Conservation (phyloP, 805 yeast genomes). For the Cyberlindnera lachancei region DNA sequence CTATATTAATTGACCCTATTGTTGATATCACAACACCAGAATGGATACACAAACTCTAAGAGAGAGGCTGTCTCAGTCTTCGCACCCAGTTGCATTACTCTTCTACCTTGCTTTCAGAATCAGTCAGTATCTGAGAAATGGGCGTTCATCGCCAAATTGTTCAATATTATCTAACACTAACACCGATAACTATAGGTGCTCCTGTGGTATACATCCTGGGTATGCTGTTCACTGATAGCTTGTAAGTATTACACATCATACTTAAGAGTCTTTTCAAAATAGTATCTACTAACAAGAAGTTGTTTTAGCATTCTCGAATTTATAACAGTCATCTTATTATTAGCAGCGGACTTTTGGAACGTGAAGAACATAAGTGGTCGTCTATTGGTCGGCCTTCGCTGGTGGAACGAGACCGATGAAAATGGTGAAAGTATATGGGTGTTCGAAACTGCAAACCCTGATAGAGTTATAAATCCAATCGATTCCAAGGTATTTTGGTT, state of each 20-base stretch:
- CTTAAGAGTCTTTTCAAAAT: background rate
- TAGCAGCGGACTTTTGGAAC: constrained; percentile 92
- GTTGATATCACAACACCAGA: no score
- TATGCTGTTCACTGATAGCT: constrained; percentile 53
- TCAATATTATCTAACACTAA: no score
- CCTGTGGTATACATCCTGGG: constrained; percentile 66
- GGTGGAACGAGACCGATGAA: constrained; percentile 89
- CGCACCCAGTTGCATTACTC: constrained; percentile 75
- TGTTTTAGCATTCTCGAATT: constrained; percentile 54
- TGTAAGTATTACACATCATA: constrained; percentile 22
- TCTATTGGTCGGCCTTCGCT: constrained; percentile 79
- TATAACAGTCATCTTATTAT: constrained; percentile 64
- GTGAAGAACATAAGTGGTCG: constrained; percentile 89
- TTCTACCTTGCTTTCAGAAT: constrained; percentile 57
- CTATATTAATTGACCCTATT: no score
- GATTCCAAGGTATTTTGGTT: constrained; percentile 89
- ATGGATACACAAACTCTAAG: constrained; percentile 22
- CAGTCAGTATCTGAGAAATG: no score
- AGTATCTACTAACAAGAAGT: no score
- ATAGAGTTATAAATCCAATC: constrained; percentile 73
- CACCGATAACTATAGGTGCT: constrained; percentile 32
- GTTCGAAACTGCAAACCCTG: constrained; percentile 76
- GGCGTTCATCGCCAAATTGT: no score
- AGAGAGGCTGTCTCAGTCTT: constrained; percentile 52
- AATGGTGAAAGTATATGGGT: constrained; percentile 59